A percentile compares a stretch with the other conserved stretches of the same genome.
phyloP scores from a whole-genome alignment of 345 rosid genomes.

The Sapria himalayana region DNA sequence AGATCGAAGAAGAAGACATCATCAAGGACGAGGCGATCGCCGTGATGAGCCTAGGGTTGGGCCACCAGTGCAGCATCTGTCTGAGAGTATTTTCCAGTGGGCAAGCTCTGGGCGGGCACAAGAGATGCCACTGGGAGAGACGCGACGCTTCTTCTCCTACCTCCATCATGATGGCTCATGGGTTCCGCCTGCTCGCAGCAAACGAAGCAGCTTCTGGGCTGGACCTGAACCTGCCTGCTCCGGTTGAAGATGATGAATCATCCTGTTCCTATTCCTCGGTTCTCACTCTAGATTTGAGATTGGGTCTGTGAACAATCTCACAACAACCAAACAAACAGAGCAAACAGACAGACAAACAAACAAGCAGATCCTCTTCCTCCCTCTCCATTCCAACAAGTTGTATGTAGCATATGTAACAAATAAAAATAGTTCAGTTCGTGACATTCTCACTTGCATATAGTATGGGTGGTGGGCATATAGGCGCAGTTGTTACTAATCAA shows the following conservation, averaged over 20 bases:
- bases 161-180: conserved; percentile 3
- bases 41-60: not conserved
- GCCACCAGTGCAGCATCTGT: conserved; percentile 45
- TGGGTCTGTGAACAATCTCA: conserved; percentile 32
- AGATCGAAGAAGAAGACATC: too few relatives aligned
- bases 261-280: conserved; percentile 22
- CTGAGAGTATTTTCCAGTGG: conserved; percentile 40
- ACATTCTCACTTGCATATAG: too few relatives aligned
- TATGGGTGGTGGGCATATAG: too few relatives aligned
- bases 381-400: too few relatives aligned
- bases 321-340: too few relatives aligned
- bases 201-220: conserved; percentile 13
- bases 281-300: conserved; percentile 47
- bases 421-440: too few relatives aligned
- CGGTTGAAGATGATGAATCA: conserved; percentile 16
- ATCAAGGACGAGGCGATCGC: not conserved
- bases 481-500: too few relatives aligned
- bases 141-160: conserved; percentile 25
- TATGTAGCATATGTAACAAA: too few relatives aligned
- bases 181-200: conserved; percentile 4
- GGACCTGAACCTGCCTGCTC: conserved; percentile 57
- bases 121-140: conserved; percentile 87
- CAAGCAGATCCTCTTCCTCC: too few relatives aligned
- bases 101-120: conserved; percentile 91
- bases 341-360: too few relatives aligned